Percentiles rank a stretch among this genome's conserved stretches.
phyloP scores from a whole-genome alignment of 768 basidiomycete species.

The Hortiboletus campestris region DNA sequence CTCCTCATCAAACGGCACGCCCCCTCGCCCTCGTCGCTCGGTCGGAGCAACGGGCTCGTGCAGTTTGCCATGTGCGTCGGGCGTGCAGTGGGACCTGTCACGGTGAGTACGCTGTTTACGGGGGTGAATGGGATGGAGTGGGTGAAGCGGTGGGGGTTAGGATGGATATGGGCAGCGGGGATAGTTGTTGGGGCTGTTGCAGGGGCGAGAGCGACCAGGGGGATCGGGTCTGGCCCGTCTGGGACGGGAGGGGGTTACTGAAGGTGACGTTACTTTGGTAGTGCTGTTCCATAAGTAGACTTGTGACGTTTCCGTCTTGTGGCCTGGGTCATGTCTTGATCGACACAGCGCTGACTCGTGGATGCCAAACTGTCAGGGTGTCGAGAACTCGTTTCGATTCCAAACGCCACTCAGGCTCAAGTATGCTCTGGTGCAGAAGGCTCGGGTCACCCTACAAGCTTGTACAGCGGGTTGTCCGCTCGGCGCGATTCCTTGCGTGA shows the following conservation, averaged over 20 bases:
- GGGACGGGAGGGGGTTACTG: background rate
- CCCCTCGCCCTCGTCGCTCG: constrained; percentile 31
- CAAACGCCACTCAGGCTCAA: no score
- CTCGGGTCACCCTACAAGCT: no score
- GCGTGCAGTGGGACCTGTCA: constrained; percentile 52
- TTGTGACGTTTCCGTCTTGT: no score
- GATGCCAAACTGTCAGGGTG: no score
- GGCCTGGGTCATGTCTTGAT: no score
- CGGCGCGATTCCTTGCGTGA: no score
- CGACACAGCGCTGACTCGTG: no score
- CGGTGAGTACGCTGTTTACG: constrained; percentile 39
- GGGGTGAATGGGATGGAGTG: constrained; percentile 12
- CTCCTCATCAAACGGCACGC: constrained; percentile 54
- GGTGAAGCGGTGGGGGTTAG: constrained; percentile 1
- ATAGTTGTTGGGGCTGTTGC: constrained; percentile 10
- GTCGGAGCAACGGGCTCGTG: constrained; percentile 60
- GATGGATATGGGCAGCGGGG: constrained; percentile 15
- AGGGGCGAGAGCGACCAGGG: constrained; percentile 11
- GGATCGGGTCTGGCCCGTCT: background rate
- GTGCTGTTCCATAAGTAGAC: background rate
- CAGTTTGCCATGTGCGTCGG: constrained; percentile 55
- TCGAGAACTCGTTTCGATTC: no score
- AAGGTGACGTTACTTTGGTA: background rate
- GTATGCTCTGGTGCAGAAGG: no score
- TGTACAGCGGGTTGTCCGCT: no score